phyloP scores from a whole-genome alignment of 2,329 filamentous ascomycete species.

The Fusarium oxysporum region DNA sequence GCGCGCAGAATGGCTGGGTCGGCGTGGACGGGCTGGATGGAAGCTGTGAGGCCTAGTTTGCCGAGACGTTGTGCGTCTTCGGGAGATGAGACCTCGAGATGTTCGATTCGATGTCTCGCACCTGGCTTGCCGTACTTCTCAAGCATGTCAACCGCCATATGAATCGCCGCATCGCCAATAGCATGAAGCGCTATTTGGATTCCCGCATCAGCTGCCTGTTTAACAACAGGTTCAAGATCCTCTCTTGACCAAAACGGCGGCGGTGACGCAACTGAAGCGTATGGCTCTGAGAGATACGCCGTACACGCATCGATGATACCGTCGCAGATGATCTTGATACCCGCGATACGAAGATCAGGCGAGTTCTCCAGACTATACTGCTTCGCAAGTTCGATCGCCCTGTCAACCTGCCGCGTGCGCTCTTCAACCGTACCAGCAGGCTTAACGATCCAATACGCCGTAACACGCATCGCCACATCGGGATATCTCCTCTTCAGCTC shows the following conservation, averaged over 20 bases:
- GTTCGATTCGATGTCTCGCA: constrained; percentile 70
- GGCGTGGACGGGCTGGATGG: constrained; percentile 66
- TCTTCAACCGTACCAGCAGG: constrained; percentile 56
- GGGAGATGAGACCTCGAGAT: constrained; percentile 68
- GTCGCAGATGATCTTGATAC: constrained; percentile 73
- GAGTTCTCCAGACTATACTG: constrained; percentile 50
- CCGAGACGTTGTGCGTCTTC: constrained; percentile 68
- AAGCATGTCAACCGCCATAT: constrained; percentile 66
- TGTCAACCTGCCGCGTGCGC: constrained; percentile 61
- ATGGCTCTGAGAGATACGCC: constrained; percentile 68
- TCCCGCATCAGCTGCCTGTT: constrained; percentile 61
- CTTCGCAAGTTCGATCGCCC: constrained; percentile 58
- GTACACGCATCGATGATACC: constrained; percentile 74
- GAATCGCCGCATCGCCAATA: constrained; percentile 70
- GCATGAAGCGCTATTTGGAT: constrained; percentile 72
- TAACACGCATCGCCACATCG: constrained; percentile 57
- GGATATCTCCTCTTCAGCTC: constrained; percentile 52
- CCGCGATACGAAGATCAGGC: constrained; percentile 62
- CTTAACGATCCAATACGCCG: constrained; percentile 68
- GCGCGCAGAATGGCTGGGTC: constrained; percentile 70
- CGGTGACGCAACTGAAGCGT: constrained; percentile 56
- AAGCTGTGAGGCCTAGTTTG: constrained; percentile 67
- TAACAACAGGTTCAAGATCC: constrained; percentile 65
- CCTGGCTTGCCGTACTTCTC: constrained; percentile 55
- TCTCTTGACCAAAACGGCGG: constrained; percentile 66